Conservation (phyloP, 176 grass and related monocot genomes). For the Aegilops bicornis region DNA sequence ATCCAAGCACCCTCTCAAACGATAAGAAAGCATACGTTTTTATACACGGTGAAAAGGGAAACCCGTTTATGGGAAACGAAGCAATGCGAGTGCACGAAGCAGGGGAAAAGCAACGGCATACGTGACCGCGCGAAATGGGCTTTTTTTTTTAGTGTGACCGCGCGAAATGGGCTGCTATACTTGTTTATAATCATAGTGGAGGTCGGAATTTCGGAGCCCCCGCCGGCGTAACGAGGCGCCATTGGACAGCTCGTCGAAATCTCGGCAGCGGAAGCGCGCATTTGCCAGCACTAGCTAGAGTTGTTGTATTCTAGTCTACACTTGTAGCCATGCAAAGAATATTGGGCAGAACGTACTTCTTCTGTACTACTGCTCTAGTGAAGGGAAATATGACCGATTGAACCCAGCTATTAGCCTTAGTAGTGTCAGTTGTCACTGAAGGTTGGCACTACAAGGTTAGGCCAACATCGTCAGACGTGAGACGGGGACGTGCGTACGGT, state of each 20-base stretch:
- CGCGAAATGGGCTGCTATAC: background rate
- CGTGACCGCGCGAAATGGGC: slow-evolving; percentile 9
- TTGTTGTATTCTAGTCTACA: background rate
- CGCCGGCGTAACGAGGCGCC: slow-evolving; percentile 25
- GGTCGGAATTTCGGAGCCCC: background rate
- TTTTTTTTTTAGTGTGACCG: background rate
- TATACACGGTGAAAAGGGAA: too few relatives aligned
- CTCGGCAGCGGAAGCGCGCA: background rate
- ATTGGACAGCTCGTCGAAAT: slow-evolving; percentile 27
- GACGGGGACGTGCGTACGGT: too few relatives aligned
- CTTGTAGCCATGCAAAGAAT: background rate
- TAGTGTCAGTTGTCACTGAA: too few relatives aligned
- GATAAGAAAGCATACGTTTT: too few relatives aligned
- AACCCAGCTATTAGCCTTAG: too few relatives aligned
- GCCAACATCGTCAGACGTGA: too few relatives aligned
- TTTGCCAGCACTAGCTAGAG: background rate
- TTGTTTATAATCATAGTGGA: background rate
- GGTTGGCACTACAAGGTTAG: too few relatives aligned
- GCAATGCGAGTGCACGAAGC: background rate
- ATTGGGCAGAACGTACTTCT: background rate
- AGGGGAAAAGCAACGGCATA: slow-evolving; percentile 9
- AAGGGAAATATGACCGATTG: too few relatives aligned
- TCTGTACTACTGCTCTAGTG: too few relatives aligned
- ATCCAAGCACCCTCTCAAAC: too few relatives aligned
- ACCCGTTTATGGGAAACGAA: background rate